Conservation (phyloP, 2,329 filamentous ascomycete species). For the Fusarium incarnatum region DNA sequence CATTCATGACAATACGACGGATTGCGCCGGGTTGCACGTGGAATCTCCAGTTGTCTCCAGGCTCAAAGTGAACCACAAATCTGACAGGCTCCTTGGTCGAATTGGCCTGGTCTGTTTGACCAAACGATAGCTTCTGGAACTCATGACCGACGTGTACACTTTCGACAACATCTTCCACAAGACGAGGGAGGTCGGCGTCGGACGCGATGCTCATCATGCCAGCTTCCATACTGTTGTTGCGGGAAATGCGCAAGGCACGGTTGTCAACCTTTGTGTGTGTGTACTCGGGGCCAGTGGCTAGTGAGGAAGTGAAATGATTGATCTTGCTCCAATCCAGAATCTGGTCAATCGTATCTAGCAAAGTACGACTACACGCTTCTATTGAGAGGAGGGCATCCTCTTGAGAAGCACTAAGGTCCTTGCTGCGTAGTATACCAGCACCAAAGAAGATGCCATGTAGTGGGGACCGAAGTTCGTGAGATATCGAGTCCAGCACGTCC, state of each 20-base stretch:
- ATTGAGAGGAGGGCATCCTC: not conserved
- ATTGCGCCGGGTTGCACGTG: not conserved
- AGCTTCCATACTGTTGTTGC: not conserved
- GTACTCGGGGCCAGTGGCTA: not conserved
- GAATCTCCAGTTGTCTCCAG: not conserved
- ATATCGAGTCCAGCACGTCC: not conserved
- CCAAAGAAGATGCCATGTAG: constrained; percentile 2
- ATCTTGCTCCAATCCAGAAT: constrained; percentile 10
- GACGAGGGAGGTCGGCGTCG: not conserved
- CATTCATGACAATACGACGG: not conserved
- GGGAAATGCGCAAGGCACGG: not conserved
- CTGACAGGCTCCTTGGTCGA: rapidly evolving
- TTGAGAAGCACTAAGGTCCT: not conserved
- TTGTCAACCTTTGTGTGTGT: not conserved
- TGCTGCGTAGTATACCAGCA: not conserved
- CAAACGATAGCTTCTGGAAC: not conserved
- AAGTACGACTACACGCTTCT: not conserved
- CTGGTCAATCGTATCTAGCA: constrained; percentile 1
- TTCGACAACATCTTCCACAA: constrained; percentile 1
- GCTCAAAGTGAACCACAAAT: not conserved
- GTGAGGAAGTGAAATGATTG: not conserved
- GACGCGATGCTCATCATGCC: not conserved
- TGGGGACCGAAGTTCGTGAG: not conserved
- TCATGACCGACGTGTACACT: not conserved
- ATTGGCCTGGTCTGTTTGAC: not conserved